phyloP scores from a whole-genome alignment of 2,329 filamentous ascomycete species.

The Botrytis fragariae region DNA sequence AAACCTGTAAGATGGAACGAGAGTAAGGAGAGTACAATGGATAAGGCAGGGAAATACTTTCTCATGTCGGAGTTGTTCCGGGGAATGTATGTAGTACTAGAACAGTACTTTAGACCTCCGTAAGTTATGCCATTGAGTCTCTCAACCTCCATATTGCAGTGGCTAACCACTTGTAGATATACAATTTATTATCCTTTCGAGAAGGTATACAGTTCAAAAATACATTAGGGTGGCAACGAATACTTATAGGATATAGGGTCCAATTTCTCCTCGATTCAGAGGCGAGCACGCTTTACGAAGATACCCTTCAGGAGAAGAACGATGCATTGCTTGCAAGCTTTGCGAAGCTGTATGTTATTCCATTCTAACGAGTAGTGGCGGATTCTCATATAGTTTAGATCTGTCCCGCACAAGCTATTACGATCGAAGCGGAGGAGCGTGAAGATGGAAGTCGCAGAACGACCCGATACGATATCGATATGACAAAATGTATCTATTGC shows the following conservation, averaged over 20 bases:
- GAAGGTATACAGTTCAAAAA: conserved; percentile 56
- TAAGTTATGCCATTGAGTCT: conserved; percentile 54
- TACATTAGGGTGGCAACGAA: conserved; percentile 10
- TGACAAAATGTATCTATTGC: conserved; percentile 99
- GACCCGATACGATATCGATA: conserved; percentile 98
- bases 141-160: conserved; percentile 19
- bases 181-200: conserved; percentile 99
- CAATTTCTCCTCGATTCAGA: conserved; percentile 95
- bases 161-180: conserved; percentile 60
- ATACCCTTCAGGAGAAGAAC: conserved; percentile 96
- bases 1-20: conserved; percentile 76
- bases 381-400: conserved; percentile 50
- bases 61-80: conserved; percentile 92
- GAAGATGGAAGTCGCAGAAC: conserved; percentile 93
- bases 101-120: conserved; percentile 98
- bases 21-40: conserved; percentile 70
- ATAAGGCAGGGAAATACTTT: conserved; percentile 90
- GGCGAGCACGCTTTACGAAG: conserved; percentile 95
- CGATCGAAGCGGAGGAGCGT: conserved; percentile 97
- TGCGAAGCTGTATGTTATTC: conserved; percentile 73
- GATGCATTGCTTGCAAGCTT: conserved; percentile 99
- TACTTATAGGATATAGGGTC: conserved; percentile 56
- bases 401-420: conserved; percentile 97
- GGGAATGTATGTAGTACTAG: conserved; percentile 95
- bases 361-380: background rate